These are phyloP conservation scores for Calonectria crousiana DNA, from an alignment of 2,329 filamentous ascomycete genomes.

Conservation along the genomic window DNA sequence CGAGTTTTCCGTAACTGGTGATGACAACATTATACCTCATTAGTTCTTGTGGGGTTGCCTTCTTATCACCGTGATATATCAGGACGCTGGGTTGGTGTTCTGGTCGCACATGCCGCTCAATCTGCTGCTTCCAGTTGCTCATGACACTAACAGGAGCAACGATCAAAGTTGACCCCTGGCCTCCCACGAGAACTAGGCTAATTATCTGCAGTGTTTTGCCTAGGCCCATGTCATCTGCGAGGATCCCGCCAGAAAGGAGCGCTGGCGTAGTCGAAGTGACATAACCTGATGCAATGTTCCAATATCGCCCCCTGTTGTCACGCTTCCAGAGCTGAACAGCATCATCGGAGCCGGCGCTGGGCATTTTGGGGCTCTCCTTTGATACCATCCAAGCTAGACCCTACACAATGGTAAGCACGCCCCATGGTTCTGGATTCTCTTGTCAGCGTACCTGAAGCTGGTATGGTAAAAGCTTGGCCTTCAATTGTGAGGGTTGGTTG, in stretches of 20 bases:
- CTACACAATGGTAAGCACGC: slow-evolving; percentile 55
- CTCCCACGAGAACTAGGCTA: slow-evolving; percentile 75
- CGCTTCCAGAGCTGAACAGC: slow-evolving; percentile 83
- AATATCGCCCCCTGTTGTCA: slow-evolving; percentile 61
- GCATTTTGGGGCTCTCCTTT: slow-evolving; percentile 79
- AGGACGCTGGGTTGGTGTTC: slow-evolving; percentile 75
- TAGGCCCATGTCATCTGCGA: slow-evolving; percentile 91
- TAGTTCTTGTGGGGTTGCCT: slow-evolving; percentile 69
- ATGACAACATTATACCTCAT: slow-evolving; percentile 80
- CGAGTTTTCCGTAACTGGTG: slow-evolving; percentile 85
- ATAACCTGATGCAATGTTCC: slow-evolving; percentile 73
- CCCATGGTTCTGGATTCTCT: not conserved
- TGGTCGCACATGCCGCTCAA: slow-evolving; percentile 75
- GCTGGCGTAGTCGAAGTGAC: slow-evolving; percentile 67
- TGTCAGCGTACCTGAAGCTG: slow-evolving; percentile 69
- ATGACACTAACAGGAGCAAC: slow-evolving; percentile 87
- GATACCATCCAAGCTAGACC: slow-evolving; percentile 85
- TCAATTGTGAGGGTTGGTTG: slow-evolving; percentile 73
- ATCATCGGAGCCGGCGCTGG: slow-evolving; percentile 68
- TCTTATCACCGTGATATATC: slow-evolving; percentile 78
- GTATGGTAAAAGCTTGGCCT: slow-evolving; percentile 80
- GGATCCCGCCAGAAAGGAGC: slow-evolving; percentile 83
- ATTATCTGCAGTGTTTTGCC: slow-evolving; percentile 92
- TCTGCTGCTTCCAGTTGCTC: slow-evolving; percentile 90
- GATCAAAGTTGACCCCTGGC: slow-evolving; percentile 77